These are phyloP conservation scores for Colletotrichum aenigma DNA, from an alignment of 2,329 filamentous ascomycete species.

Conservation along the genomic window DNA sequence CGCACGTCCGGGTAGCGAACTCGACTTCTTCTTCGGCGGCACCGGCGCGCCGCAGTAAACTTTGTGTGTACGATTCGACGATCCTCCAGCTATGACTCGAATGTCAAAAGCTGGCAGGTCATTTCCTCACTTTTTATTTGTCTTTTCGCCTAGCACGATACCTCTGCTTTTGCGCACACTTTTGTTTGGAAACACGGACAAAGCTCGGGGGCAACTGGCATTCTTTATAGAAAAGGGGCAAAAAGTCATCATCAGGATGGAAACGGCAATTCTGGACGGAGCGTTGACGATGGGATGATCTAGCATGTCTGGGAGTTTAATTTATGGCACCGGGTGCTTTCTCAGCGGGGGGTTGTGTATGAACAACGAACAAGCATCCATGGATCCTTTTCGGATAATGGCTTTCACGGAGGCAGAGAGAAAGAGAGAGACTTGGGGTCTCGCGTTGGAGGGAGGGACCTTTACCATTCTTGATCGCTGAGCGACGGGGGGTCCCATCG, in stretches of 20 bases:
- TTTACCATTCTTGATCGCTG: slow-evolving; percentile 5
- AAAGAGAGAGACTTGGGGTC: background rate
- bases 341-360: background rate
- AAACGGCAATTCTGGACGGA: background rate
- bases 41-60: slow-evolving; percentile 17
- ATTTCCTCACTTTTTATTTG: background rate
- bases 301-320: slow-evolving; percentile 14
- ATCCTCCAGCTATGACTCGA: background rate
- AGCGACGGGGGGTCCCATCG: background rate
- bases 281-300: slow-evolving; percentile 10
- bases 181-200: background rate
- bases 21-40: slow-evolving; percentile 74
- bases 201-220: background rate
- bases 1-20: slow-evolving; percentile 68
- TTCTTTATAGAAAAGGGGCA: background rate
- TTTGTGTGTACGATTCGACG: background rate
- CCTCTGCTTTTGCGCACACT: background rate
- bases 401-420: background rate
- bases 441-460: background rate
- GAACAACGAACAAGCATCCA: slow-evolving; percentile 1
- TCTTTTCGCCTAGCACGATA: background rate
- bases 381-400: background rate
- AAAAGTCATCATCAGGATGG: slow-evolving; percentile 1
- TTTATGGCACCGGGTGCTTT: background rate
- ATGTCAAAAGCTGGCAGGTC: background rate